phyloP scores from a whole-genome alignment of 2,329 filamentous ascomycete genomes.

The Polytolypa hystricis region DNA sequence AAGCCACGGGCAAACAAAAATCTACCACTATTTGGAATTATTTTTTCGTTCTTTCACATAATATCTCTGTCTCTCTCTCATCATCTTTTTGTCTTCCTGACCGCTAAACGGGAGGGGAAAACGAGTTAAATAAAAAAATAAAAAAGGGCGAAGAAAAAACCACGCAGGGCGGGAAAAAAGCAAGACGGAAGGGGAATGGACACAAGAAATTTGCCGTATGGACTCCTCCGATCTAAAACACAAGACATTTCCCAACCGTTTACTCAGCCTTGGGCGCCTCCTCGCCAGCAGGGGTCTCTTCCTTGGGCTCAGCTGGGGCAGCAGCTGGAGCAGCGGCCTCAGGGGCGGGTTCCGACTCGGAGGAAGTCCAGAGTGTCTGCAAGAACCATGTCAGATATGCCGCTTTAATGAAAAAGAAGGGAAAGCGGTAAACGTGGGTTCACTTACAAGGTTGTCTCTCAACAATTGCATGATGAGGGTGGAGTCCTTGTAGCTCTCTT shows the following conservation, averaged over 20 bases:
- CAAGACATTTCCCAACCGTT: slow-evolving; percentile 21
- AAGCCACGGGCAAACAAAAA: too few species aligned
- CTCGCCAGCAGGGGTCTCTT: slow-evolving; percentile 30
- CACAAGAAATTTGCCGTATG: slow-evolving; percentile 9
- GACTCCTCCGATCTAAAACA: slow-evolving; percentile 11
- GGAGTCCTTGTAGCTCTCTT: slow-evolving; percentile 99
- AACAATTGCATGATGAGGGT: slow-evolving; percentile 98
- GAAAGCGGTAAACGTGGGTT: background rate
- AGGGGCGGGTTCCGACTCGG: slow-evolving; percentile 77
- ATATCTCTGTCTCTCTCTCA: too few species aligned
- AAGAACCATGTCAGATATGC: slow-evolving; percentile 18
- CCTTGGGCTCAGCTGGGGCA: slow-evolving; percentile 28
- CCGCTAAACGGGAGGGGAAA: too few species aligned
- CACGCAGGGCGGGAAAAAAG: slow-evolving; percentile 1
- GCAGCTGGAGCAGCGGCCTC: slow-evolving; percentile 30
- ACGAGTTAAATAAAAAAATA: too few species aligned
- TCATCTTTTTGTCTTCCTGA: too few species aligned
- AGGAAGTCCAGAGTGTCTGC: slow-evolving; percentile 98
- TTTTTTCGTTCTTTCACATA: too few species aligned
- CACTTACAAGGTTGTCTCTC: slow-evolving; percentile 80
- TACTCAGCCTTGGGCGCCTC: slow-evolving; percentile 30
- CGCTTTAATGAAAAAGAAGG: background rate
- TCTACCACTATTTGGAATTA: too few species aligned
- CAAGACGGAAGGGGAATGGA: slow-evolving; percentile 3
- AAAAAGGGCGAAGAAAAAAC: background rate